Conservation (phyloP, 495 filamentous ascomycete genomes). For the Neurospora pannonica region DNA sequence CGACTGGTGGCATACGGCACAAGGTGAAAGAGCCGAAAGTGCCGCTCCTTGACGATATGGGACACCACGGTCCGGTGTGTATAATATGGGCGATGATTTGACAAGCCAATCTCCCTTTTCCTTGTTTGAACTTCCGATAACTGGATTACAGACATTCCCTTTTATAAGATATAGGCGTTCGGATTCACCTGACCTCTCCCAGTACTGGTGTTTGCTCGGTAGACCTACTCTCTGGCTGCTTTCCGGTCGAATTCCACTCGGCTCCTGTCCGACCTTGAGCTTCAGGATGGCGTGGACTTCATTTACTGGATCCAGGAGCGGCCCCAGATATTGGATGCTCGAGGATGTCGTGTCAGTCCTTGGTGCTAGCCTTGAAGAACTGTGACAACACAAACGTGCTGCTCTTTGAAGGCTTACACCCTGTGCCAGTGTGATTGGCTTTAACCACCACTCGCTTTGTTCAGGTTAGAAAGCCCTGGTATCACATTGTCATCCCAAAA, state of each 20-base stretch:
- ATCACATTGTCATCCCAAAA: background rate
- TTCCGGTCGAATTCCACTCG: background rate
- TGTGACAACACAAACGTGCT: background rate
- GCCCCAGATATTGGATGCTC: background rate
- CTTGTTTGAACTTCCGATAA: background rate
- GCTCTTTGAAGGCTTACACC: background rate
- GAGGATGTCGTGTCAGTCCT: background rate
- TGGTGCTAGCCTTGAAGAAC: background rate
- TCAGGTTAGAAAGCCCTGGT: background rate
- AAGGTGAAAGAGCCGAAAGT: background rate
- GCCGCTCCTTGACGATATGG: background rate
- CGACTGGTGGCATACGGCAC: background rate
- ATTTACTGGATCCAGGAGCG: background rate
- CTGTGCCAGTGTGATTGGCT: background rate
- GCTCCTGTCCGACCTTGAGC: background rate
- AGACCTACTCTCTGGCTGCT: background rate
- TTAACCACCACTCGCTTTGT: background rate
- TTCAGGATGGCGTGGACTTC: background rate
- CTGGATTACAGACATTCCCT: background rate
- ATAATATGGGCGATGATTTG: background rate
- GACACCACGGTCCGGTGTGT: background rate
- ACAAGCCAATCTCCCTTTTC: background rate
- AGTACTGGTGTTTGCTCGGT: background rate
- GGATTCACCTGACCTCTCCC: background rate
- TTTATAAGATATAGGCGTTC: background rate